These are phyloP conservation scores for Penicillium daleae DNA, from an alignment of 495 filamentous ascomycete species.

Conservation along the genomic window DNA sequence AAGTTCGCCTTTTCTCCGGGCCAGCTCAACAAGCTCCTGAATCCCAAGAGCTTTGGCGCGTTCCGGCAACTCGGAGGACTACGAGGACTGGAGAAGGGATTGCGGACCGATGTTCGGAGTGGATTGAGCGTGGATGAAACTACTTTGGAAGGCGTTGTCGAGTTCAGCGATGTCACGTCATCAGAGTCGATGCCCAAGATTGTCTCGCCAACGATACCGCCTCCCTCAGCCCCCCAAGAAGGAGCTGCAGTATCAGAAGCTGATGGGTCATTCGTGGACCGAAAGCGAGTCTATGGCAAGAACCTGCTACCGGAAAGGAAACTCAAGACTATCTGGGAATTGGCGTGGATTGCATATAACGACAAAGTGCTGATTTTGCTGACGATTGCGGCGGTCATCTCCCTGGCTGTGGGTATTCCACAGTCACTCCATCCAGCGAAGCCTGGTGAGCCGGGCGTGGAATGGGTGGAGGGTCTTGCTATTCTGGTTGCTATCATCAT, in stretches of 20 bases:
- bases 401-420: conserved; percentile 79
- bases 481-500: conserved; percentile 77
- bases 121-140: conserved; percentile 80
- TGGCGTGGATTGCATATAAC: conserved; percentile 83
- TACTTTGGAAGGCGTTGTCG: conserved; percentile 61
- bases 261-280: conserved; percentile 58
- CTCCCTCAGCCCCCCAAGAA: conserved; percentile 33
- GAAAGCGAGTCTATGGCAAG: conserved; percentile 67
- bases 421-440: conserved; percentile 55
- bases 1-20: conserved; percentile 83
- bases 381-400: conserved; percentile 77
- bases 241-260: conserved; percentile 21
- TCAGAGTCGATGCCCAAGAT: conserved; percentile 36
- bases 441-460: conserved; percentile 59
- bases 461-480: conserved; percentile 83
- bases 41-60: conserved; percentile 78
- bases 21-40: conserved; percentile 75
- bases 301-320: conserved; percentile 75
- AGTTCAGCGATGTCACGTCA: conserved; percentile 65
- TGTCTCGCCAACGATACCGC: conserved; percentile 29
- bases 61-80: conserved; percentile 82
- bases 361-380: conserved; percentile 83
- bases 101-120: conserved; percentile 66
- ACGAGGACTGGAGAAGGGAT: conserved; percentile 72
- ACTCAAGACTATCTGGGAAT: conserved; percentile 68